Percentiles rank a stretch among this genome's conserved stretches.
phyloP scores from a whole-genome alignment of 148 eudicot genomes.

The Camellia japonica region DNA sequence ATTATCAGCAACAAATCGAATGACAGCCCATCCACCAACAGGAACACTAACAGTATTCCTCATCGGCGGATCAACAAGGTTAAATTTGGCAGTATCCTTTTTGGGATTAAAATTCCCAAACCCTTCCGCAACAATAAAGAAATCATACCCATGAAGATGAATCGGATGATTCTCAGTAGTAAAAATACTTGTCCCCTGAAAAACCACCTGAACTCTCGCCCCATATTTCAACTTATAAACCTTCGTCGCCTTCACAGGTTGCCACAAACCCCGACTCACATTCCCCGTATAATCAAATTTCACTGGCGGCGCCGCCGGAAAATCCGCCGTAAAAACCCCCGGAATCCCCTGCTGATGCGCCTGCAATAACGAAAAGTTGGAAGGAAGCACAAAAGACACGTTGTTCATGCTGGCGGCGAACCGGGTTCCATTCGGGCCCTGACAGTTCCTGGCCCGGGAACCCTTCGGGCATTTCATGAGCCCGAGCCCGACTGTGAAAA shows the following conservation, averaged over 20 bases:
- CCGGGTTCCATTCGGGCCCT: constrained; percentile 68
- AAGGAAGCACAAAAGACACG: constrained; percentile 59
- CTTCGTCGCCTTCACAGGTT: constrained; percentile 49
- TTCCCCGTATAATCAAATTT: constrained; percentile 76
- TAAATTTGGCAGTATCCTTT: constrained; percentile 47
- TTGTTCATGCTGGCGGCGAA: constrained; percentile 72
- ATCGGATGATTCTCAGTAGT: constrained; percentile 58
- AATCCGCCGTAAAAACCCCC: constrained; percentile 64
- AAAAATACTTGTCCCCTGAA: constrained; percentile 69
- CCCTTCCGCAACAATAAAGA: constrained; percentile 63
- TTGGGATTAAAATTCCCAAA: constrained; percentile 62
- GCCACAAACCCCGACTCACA: constrained; percentile 59
- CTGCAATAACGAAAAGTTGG: constrained; percentile 57
- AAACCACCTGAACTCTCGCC: constrained; percentile 55
- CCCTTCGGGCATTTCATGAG: constrained; percentile 54
- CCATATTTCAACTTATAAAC: constrained; percentile 58
- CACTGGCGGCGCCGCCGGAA: constrained; percentile 55
- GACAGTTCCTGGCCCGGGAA: constrained; percentile 37
- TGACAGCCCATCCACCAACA: constrained; percentile 72
- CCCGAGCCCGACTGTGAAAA: constrained; percentile 64
- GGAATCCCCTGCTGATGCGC: constrained; percentile 57
- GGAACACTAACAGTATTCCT: constrained; percentile 74
- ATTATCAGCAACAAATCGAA: constrained; percentile 77
- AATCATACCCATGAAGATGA: constrained; percentile 79
- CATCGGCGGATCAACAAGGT: constrained; percentile 72